Base-by-base conservation (phyloP, 2,329 filamentous ascomycete genomes). In the Trichothecium sympodiale region DNA sequence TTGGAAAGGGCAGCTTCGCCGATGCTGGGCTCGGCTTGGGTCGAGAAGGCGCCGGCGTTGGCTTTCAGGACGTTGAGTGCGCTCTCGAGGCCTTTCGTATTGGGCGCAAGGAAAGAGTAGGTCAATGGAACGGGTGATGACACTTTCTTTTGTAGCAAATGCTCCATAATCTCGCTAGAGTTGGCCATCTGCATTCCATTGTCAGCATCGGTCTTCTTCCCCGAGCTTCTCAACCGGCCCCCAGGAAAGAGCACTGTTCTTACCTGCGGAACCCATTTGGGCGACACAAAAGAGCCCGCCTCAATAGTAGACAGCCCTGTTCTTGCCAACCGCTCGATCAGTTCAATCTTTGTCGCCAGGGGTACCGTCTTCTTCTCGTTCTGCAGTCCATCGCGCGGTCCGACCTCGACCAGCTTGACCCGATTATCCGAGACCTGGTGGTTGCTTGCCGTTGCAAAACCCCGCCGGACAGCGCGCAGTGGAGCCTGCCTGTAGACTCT, bases 191-290 rank as follows among this genome's bases (percentile, higher is more conserved):
- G 38, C 3, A 26, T 15, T 10, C 20, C 6, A 25, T 25, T 25
- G 20, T 25, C 20, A 36, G 20, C 20, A 10, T 25, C 6, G 20
- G 20, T 25, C 10, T 10, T 10, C 20, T 10, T 25, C 20, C 20
- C 20, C 6, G 20, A 25, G 17, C 33, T 18, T 33, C 25, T 14
- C 32, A 36, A 16, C 13, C 13, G 20, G n/a, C 6, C 16, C 20
- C 32, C 4, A 6, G 32, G 8, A 4, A 10, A 23, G 4, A 23
- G 32, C 18, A 20, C 17, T 12, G 15, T 23, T 14, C 54, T 42
- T 48, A 85, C 75, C 67, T 91, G 86, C 4, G 86, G 85, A 34
- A 88, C 79, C 74, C 82, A 88, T 72, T 83, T 86, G 2, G 85
- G 83, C 32, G 81, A 74, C 8, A 93, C 85, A 50, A 93, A 86